phyloP scores from a whole-genome alignment of 805 yeast genomes.

The Komagataella ulmi region DNA sequence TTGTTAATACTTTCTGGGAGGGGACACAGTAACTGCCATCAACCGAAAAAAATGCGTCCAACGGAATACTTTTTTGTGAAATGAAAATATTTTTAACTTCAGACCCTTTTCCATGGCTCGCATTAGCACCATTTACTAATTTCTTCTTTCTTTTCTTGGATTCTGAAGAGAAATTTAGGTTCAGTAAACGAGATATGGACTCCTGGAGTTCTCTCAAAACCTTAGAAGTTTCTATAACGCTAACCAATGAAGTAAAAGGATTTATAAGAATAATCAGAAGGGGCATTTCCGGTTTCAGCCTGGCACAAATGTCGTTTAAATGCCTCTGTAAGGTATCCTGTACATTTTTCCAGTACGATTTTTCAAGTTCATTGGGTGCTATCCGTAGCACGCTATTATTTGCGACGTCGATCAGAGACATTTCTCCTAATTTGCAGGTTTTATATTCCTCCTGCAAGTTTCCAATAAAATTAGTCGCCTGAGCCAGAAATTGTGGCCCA shows the following conservation, averaged over 20 bases:
- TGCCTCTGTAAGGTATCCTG: neutral
- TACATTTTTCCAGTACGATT: neutral
- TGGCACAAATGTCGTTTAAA: neutral
- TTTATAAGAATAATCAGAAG: conserved; percentile 37
- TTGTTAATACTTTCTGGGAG: conserved; percentile 22
- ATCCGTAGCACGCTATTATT: neutral
- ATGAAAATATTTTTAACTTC: conserved; percentile 6
- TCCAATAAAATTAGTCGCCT: conserved; percentile 22
- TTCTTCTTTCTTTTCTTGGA: conserved; percentile 13
- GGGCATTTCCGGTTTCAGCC: neutral
- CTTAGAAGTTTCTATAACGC: conserved; percentile 31
- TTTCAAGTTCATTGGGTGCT: neutral
- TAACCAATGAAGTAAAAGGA: conserved; percentile 25
- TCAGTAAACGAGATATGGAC: conserved; percentile 13
- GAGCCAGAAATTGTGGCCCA: conserved; percentile 14
- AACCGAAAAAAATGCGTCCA: conserved; percentile 22
- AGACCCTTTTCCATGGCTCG: neutral
- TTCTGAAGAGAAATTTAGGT: neutral
- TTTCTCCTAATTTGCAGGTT: conserved; percentile 33
- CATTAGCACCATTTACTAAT: neutral
- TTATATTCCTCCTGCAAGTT: conserved; percentile 28
- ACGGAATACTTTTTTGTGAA: conserved; percentile 26
- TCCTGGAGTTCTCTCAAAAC: conserved; percentile 33
- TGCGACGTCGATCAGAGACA: conserved; percentile 6
- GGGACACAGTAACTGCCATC: conserved; percentile 17